Base-by-base conservation (phyloP, 2,329 filamentous ascomycete genomes). In the Torrubiellomyces zombiae region DNA sequence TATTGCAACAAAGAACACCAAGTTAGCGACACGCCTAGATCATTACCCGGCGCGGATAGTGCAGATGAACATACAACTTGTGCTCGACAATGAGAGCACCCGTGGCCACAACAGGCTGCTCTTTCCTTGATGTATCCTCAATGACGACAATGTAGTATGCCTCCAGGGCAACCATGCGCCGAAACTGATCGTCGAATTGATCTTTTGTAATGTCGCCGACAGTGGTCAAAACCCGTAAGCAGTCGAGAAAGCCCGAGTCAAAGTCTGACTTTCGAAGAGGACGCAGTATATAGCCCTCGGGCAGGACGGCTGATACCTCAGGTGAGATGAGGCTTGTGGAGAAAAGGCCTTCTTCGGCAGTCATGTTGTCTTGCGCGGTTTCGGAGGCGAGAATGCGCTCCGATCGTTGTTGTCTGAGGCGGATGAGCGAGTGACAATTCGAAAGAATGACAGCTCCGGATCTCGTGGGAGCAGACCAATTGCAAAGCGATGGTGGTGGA, bases 61-160 rank as follows among this genome's bases (percentile, higher is more conserved):
- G 9, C 11, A 10, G 21, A 14, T 9, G 20, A 25, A 60, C 73
- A 47, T 58, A 82, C 77, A 89, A 89, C 56, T 95, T 95, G 55
- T 77, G 70, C 69, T 98, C 89, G 24, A 93, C 81, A 37, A 95
- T 68, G 51, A 95, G 55, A 18, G 78, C 78, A 2, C 89, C 89
- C 0, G 83, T 93, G 14, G 80, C 86, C n/a, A 95, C 89, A 25
- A 95, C 70, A 34, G 63, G 62, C 23, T 54, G 54, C 26, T 66
- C 58, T 16, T 53, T 50, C 24, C 54, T 51, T 24, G 49, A 53
- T 13, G 63, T 69, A 47, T 95, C 79, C 44, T 82, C 75, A 26
- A 95, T 76, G 32, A 86, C 79, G 16, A 95, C 60, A 29, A 93
- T 63, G 50, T 80, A 93, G 60, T 95, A 94, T 32, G 73, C 76